Base-by-base conservation (phyloP, 768 basidiomycete species). In the Gloeostereum incarnatum region DNA sequence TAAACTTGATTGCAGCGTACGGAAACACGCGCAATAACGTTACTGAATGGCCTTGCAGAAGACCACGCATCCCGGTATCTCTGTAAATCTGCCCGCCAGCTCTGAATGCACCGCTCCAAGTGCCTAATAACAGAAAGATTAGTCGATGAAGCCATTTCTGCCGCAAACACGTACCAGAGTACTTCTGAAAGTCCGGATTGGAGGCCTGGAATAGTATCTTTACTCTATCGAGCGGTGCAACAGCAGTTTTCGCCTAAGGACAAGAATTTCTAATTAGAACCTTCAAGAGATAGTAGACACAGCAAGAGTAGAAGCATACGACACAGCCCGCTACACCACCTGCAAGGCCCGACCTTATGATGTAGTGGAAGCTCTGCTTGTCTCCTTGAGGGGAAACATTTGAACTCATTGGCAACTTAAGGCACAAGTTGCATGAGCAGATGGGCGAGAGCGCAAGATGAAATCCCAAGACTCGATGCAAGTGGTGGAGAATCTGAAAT, bases 171-270 rank as follows among this genome's bases (percentile, higher is more conserved):
- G 41, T 42, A 89, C 93, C 93, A 41, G 92, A 77, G 62, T 93
- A 98, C 58, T 91, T 88, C 55, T 77, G 73, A 55, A 86, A 99
- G 42, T 98, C 94, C 6, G 87, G 86, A 58, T 94, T 96, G 5
- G 89, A 89, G 1, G 96, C 90, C 58, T 99, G 94, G 55, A 98
- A 96, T 35, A 99, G 79, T 50, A 99, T 99, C 65, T 99, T 99
- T 49, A 99, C 93, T 55, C 96, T 72, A 58, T 99, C 96, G 35
- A 99, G 72, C 3, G 96, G 96, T 14, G 96, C 96, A 31, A 96
- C 88, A 22, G 81, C 82, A 9, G 91, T 90, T 62, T 94, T 94
- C 35, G 92, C 91, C 93, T 94, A 26, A 33, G 31, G 35, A 26
- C 32, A 29, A 22, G 36, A 45, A 31, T 48, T 43, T 26, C 50